Percentiles rank a stretch among this genome's conserved stretches.
Evolutionary conservation across 306 rosid species (phyloP).

Genomic region (Acacia acuminata): DNA sequence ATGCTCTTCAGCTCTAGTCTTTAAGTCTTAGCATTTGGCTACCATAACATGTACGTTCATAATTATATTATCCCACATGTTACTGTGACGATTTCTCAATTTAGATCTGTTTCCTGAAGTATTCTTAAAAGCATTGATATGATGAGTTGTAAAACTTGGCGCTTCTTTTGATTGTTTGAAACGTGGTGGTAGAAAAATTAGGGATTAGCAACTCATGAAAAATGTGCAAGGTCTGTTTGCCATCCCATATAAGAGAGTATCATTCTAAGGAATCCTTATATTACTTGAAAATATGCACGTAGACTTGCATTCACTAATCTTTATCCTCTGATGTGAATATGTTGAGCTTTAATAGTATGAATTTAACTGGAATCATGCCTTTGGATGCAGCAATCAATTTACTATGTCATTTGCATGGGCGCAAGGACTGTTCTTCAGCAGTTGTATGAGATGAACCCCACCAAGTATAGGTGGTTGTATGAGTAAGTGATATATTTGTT

Average conservation of each 20-base stretch:
- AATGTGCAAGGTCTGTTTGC: conserved; percentile 1
- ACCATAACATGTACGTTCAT: neutral
- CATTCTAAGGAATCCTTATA: neutral
- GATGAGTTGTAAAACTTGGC: neutral
- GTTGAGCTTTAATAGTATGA: neutral
- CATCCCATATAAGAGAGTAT: conserved; percentile 7
- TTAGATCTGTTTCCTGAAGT: conserved; percentile 20
- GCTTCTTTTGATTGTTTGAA: neutral
- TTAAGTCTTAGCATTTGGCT: neutral
- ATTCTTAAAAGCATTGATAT: neutral
- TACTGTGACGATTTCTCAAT: conserved; percentile 1
- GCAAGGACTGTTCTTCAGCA: conserved; percentile 93
- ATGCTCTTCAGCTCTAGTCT: neutral
- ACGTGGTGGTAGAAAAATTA: neutral
- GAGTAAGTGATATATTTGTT: conserved; percentile 58
- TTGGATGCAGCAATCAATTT: conserved; percentile 80
- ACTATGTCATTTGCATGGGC: conserved; percentile 90
- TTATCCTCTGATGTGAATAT: neutral
- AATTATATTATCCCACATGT: neutral
- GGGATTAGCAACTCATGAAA: conserved; percentile 17
- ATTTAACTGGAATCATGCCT: conserved; percentile 35
- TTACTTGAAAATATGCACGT: neutral
- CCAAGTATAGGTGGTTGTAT: conserved; percentile 83
- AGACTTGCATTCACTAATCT: neutral
- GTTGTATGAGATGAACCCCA: conserved; percentile 95